Conservation (phyloP, 768 basidiomycete species). For the Suillus luteus region DNA sequence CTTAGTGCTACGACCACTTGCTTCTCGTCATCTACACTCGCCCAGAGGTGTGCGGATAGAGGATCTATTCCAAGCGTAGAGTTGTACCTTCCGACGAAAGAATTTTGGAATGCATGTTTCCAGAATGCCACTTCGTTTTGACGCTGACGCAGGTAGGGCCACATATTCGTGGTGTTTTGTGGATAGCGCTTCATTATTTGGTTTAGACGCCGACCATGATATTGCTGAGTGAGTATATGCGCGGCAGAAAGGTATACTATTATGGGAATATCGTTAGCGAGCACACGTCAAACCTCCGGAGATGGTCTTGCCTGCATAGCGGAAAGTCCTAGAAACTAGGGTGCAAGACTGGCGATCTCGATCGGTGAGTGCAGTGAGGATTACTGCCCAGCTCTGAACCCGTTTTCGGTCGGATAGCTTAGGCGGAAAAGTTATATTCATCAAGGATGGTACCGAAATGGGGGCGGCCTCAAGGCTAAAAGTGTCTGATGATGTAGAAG, state of each 20-base stretch:
- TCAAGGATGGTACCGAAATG: constrained; percentile 27
- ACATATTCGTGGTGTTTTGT: constrained; percentile 58
- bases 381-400: constrained; percentile 52
- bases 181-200: constrained; percentile 40
- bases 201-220: constrained; percentile 51
- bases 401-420: constrained; percentile 57
- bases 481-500: neutral
- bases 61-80: constrained; percentile 33
- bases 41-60: constrained; percentile 55
- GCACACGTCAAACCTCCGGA: constrained; percentile 9
- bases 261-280: neutral
- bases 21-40: constrained; percentile 56
- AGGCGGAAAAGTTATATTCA: constrained; percentile 56
- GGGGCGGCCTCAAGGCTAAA: neutral
- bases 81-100: constrained; percentile 49
- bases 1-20: constrained; percentile 60
- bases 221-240: constrained; percentile 47
- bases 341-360: constrained; percentile 47
- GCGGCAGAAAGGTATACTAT: constrained; percentile 66
- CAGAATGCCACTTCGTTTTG: constrained; percentile 42
- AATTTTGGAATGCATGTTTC: constrained; percentile 42
- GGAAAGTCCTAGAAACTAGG: constrained; percentile 60
- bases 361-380: constrained; percentile 50
- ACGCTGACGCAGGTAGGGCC: constrained; percentile 70
- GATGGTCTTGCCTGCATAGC: constrained; percentile 55